Base-by-base conservation (phyloP, 345 rosid genomes). In the Camelina laxa region DNA sequence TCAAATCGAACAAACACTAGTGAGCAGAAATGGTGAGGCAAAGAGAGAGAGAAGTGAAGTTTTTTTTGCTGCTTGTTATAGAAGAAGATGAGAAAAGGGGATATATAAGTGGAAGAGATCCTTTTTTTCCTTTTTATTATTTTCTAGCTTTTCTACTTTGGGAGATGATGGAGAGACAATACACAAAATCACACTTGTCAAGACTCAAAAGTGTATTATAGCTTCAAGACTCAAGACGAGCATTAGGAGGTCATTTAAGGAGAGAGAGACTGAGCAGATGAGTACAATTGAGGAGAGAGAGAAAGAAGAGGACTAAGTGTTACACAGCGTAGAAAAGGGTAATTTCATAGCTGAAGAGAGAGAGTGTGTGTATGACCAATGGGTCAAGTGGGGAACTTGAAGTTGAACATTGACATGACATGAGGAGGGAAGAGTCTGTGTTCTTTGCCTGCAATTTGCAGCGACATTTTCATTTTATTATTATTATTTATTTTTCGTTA, bases 371-470 rank as follows among this genome's bases (percentile, higher is more conserved):
- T 50, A 21, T 68, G 77, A 67, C 65, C 63, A 41, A 62, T 61
- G 74, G 67, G 56, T 81, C 82, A 74, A 57, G 80, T 73, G 84
- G 86, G 81, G 79, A 78, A 78, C 81, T 82, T 70, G 66, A 51
- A 70, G 77, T 67, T 76, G 75, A 54, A 27, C 68, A 58, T 77
- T 72, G 80, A 77, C 72, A 77, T 71, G 80, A 77, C 80, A 77
- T 66, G 73, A 77, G 67, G 63, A 65, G 35, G 63, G 68, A 72
- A 77, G 65, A 76, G 80, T 76, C 75, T 76, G 75, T 70, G 75
- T 76, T 76, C 66, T 65, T 76, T 56, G 80, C 70, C 80, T 36
- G 70, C 80, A 69, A 70, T 62, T 76, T 69, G 70, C 75, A 76
- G 66, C 7, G 17, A 47, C 45, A 62, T 51, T 75, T 73, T 13